Evolutionary conservation across 805 yeast species (phyloP), one percentile per base, ranked within the genome.

Genomic region (Alloascoidea africana): DNA sequence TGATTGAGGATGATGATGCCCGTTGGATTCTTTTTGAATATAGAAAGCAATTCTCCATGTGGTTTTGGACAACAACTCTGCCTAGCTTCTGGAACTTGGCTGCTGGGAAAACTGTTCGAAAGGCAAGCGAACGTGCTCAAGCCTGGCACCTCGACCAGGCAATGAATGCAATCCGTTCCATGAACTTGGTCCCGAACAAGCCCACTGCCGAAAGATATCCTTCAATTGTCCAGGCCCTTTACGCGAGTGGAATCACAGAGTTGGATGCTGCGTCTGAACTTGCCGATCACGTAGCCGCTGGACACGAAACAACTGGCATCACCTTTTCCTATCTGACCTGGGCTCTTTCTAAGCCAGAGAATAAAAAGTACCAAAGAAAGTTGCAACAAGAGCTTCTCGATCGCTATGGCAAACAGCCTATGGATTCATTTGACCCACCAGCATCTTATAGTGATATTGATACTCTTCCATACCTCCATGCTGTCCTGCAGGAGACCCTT

Each of bases 271-370:
- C 63, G n/a, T 57, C 69, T 23, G 76, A 70, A 44, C 50, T 63
- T 17, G 63, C 68, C 34, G 87, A 78, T 48, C 83, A 78, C 50
- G 63, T 77, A 30, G 76, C 79, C 35, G 87, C 87, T 0, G 87
- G 87, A 2, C 86, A 79, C 49, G 80, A 77, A 48, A 78, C 87
- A 3, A 76, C 82, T 1, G 83, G 80, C 0, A 64, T 73, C 4
- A 73, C 76, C n/a, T 51, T 78, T 41, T 60, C 82, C 0, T 79
- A 68, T 49, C 54, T 72, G 38, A 59, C 70, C 15, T 77, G 70
- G 58, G 74, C 75, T 47, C 49, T 77, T 27, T 73, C 82, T 2
- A 56, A 71, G 40, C 73, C 73, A 0, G 50, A 53, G 11, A 58
- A 72, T 44, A 41, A 46, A 4, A 49, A 53, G 14, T 60, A 69